These are phyloP conservation scores for Lablab purpureus DNA, from an alignment of 306 rosid genomes.

Conservation along the genomic window DNA sequence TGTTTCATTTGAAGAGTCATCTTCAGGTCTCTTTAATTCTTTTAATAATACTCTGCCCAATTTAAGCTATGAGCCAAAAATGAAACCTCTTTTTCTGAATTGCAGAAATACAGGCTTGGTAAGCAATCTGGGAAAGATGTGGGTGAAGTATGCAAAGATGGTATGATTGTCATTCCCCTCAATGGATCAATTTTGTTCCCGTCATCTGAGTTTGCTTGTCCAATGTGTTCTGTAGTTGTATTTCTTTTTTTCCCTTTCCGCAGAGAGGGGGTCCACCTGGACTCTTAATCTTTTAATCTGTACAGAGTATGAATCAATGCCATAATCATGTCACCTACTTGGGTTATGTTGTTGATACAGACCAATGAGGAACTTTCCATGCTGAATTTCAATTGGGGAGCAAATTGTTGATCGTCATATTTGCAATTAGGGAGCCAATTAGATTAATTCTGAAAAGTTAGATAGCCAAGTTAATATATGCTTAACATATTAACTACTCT, in stretches of 20 bases:
- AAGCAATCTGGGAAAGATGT: conserved; percentile 97
- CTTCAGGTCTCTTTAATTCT: conserved; percentile 75
- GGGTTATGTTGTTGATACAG: conserved; percentile 23
- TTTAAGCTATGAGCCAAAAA: conserved; percentile 34
- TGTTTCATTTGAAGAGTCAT: conserved; percentile 98
- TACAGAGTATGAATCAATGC: conserved; percentile 14
- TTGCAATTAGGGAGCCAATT: conserved; percentile 25
- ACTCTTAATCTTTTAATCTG: conserved; percentile 16
- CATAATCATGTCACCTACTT: conserved; percentile 26
- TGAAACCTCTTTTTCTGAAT: conserved; percentile 44
- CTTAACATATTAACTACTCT: conserved; percentile 1
- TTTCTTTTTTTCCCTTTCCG: conserved; percentile 12
- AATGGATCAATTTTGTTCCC: conserved; percentile 37
- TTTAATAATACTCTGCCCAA: background rate
- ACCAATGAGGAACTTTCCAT: background rate
- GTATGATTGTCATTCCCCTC: conserved; percentile 58
- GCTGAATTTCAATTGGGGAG: background rate
- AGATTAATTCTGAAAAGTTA: conserved; percentile 12
- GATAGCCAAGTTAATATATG: conserved; percentile 13
- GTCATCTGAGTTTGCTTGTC: conserved; percentile 36
- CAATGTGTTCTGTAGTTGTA: conserved; percentile 26
- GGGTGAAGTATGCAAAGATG: conserved; percentile 88
- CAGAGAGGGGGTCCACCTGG: conserved; percentile 5
- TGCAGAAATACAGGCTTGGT: conserved; percentile 97
- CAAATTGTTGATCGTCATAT: conserved; percentile 7